Conservation (phyloP, 108 stramenopile genomes). For the Pseudonitzschia multistriata region DNA sequence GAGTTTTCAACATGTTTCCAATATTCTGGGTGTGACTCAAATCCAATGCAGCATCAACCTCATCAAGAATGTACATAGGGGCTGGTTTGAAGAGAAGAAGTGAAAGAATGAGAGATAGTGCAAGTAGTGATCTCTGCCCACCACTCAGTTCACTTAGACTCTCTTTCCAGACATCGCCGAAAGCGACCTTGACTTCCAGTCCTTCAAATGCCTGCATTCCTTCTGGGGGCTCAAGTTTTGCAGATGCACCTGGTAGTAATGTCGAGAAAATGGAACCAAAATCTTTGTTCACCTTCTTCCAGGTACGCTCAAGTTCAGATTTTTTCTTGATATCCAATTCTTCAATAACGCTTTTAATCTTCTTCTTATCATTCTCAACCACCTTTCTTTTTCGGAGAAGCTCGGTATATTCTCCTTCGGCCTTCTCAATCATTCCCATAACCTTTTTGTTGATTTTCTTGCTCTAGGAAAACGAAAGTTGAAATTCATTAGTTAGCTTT, state of each 20-base stretch:
- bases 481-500: neutral
- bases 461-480: slow-evolving; percentile 37
- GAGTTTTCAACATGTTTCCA: slow-evolving; percentile 98
- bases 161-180: slow-evolving; percentile 97
- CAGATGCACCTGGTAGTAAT: slow-evolving; percentile 91
- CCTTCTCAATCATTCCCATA: slow-evolving; percentile 99
- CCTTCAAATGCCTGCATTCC: slow-evolving; percentile 94
- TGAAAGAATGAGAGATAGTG: slow-evolving; percentile 95
- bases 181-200: slow-evolving; percentile 96
- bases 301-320: slow-evolving; percentile 90
- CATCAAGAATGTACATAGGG: slow-evolving; percentile 99
- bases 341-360: slow-evolving; percentile 95
- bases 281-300: slow-evolving; percentile 96
- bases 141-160: slow-evolving; percentile 97
- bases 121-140: slow-evolving; percentile 96
- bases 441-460: slow-evolving; percentile 99
- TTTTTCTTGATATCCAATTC: slow-evolving; percentile 97
- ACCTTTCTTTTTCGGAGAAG: slow-evolving; percentile 94
- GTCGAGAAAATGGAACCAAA: slow-evolving; percentile 99
- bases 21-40: slow-evolving; percentile 99
- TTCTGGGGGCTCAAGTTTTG: slow-evolving; percentile 96
- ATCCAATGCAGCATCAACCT: slow-evolving; percentile 98
- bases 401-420: slow-evolving; percentile 97
- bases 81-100: slow-evolving; percentile 98
- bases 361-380: slow-evolving; percentile 97